Base-by-base conservation (phyloP, 192 early-diverging fungal genomes). In the Rhizophlyctis rosea region DNA sequence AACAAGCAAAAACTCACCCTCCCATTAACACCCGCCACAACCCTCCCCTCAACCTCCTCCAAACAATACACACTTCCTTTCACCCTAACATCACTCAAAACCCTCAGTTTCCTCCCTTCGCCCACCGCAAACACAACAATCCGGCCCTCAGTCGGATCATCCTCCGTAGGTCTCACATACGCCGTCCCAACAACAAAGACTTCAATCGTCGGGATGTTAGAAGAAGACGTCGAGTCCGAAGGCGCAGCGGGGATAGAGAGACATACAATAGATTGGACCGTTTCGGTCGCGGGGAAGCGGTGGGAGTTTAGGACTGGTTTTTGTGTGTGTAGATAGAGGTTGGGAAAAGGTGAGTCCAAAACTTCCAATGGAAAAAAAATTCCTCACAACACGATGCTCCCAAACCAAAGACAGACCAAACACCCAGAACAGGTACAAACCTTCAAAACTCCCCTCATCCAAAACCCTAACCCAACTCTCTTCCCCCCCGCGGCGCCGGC, bases 401-500 rank as follows among this genome's bases (percentile, higher is more conserved):
- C 14, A 39, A 16, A 44, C 30, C 16, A 14, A 13, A 30, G 35
- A 50, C 47, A 50, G 29, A 2, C 16, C 2, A 7, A 68, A 44
- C 30, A 67, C 29, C 11, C 33, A 48, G 0, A 54, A 55, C 39
- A 18, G 39, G 18, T 18, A 44, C 74, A 76, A 73, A 91, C 90
- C 63, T 54, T 90, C 87, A 80, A 87, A 90, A 0, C 80, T 82
- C 55, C 80, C 75, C 44, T 87, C 85, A 54, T 93, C 91, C 18
- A 92, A 64, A 1, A 94, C 51, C 21, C 80, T 76, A 27, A 95
- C 54, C 34, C 73, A 82, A 2, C 77, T 76, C n/a, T n/a, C n/a
- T n/a, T n/a, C n/a, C n/a, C n/a, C n/a, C n/a, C n/a, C n/a, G n/a
- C n/a, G n/a, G n/a, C n/a, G n/a, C n/a, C n/a, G n/a, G n/a, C n/a